Evolutionary conservation across 2,329 filamentous ascomycete species (phyloP), one percentile per base, ranked within the genome.

Genomic region (Aureobasidium zeae): DNA sequence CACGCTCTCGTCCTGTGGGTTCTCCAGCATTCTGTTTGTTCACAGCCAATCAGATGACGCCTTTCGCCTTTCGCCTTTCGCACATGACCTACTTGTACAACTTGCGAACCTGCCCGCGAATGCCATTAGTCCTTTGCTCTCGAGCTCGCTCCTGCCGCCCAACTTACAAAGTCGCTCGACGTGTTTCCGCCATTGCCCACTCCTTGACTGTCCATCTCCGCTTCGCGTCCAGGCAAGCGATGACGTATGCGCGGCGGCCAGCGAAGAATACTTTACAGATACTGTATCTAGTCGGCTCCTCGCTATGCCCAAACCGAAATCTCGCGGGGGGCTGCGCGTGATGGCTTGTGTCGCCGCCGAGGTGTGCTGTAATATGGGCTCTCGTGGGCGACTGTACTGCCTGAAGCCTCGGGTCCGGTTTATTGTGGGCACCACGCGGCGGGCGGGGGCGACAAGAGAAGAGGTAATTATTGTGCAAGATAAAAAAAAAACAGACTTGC

Each of bases 91-190:
- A 96, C 89, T 94, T 94, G 75, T 95, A 96, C 53, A 96, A 72
- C 69, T 96, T 96, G 72, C 89, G 87, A 68, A 96, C 88, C 88
- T 95, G 55, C 39, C 21, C n/a, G n/a, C n/a, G n/a, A n/a, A n/a
- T n/a, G n/a, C n/a, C n/a, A n/a, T n/a, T n/a, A n/a, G n/a, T n/a
- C n/a, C n/a, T n/a, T n/a, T n/a, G n/a, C n/a, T n/a, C n/a, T n/a
- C n/a, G n/a, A n/a, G n/a, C n/a, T n/a, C n/a, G n/a, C n/a, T n/a
- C n/a, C n/a, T n/a, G n/a, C n/a, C 16, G 12, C 3, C 16, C 25
- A 47, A 83, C 84, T 72, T 71, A 94, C 87, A 75, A 94, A 94
- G 70, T 94, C 87, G 73, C 87, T 94, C 50, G 87, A 93, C 70
- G 86, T 94, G 66, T 84, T 91, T 59, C 77, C 38, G 17, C 71